Evolutionary conservation across 805 yeast species (phyloP).

Genomic region (Yamadazyma scolyti): DNA sequence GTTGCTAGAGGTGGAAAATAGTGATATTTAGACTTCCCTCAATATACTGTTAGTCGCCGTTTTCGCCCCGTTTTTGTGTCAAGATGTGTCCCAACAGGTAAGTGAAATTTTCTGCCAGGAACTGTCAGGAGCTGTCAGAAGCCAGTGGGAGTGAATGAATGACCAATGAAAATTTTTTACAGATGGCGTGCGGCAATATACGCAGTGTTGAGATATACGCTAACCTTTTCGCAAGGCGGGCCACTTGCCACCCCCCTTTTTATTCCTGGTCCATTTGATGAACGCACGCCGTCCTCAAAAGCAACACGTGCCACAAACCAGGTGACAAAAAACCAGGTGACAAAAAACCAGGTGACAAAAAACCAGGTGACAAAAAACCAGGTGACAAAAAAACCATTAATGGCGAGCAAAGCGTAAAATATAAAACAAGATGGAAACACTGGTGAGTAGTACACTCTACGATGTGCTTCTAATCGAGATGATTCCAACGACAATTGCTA

Average conservation of each 20-base stretch:
- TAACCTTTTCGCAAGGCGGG: too few relatives aligned
- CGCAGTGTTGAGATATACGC: too few relatives aligned
- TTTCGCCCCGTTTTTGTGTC: too few relatives aligned
- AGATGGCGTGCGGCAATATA: too few relatives aligned
- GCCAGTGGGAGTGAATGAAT: too few relatives aligned
- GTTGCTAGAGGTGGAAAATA: not conserved
- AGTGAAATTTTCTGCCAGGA: too few relatives aligned
- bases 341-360: not conserved
- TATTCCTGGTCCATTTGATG: too few relatives aligned
- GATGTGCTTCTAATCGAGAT: slow-evolving; percentile 11
- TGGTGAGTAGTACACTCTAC: slow-evolving; percentile 8
- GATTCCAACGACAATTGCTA: slow-evolving; percentile 11
- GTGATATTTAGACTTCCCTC: not conserved
- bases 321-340: not conserved
- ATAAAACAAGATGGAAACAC: slow-evolving; percentile 2
- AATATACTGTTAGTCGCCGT: not conserved
- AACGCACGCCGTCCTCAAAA: too few relatives aligned
- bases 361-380: not conserved
- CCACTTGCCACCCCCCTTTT: too few relatives aligned
- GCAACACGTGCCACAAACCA: not conserved
- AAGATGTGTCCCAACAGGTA: too few relatives aligned
- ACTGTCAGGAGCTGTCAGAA: too few relatives aligned
- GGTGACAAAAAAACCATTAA: not conserved
- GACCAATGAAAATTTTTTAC: too few relatives aligned
- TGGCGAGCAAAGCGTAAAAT: slow-evolving; percentile 1